Base-by-base conservation (phyloP, 2,329 filamentous ascomycete genomes). In the Myotisia sp. region DNA sequence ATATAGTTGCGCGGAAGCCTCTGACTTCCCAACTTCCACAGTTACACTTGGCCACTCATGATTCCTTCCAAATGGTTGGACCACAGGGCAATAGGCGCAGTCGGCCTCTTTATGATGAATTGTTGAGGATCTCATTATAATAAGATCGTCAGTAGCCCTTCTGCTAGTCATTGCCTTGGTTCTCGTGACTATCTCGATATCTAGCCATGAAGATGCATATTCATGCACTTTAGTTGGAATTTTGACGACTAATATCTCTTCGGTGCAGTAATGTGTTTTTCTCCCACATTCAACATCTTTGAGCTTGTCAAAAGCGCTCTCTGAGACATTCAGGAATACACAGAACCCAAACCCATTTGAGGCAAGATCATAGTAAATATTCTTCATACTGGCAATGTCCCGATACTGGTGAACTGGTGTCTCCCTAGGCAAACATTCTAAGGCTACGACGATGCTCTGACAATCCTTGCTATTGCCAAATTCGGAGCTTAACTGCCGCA, bases 341-440 rank as follows among this genome's bases (percentile, higher is more conserved):
- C 33, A 39, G 33, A 32, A 39, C 13, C 16, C 22, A 6, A 30
- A 26, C n/a, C n/a, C n/a, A 33, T 36, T 16, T n/a, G n/a, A n/a
- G 18, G 26, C 26, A 14, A 39, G 21, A 26, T 27, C 14, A 14
- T 24, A 24, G 28, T 23, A 18, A 33, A 26, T 13, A 3, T 22
- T 19, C 33, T 36, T 24, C 33, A 39, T 33, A 6, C 33, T 28
- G n/a, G 33, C 7, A 8, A 32, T 4, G 29, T 24, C 33, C 26
- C 33, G n/a, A 39, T 39, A 39, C 20, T 20, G 27, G 29, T 33
- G 36, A 26, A 39, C 37, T 6, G 29, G 33, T 18, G 29, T 39
- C n/a, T 36, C 33, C 12, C 23, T 4, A 5, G 37, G 37, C 28
- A 39, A 23, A 13, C 28, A 29, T 2, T 3, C 12, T 17, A 39